These are phyloP conservation scores for Tulasnella sp. DNA, from an alignment of 768 basidiomycete genomes.

Conservation along the genomic window DNA sequence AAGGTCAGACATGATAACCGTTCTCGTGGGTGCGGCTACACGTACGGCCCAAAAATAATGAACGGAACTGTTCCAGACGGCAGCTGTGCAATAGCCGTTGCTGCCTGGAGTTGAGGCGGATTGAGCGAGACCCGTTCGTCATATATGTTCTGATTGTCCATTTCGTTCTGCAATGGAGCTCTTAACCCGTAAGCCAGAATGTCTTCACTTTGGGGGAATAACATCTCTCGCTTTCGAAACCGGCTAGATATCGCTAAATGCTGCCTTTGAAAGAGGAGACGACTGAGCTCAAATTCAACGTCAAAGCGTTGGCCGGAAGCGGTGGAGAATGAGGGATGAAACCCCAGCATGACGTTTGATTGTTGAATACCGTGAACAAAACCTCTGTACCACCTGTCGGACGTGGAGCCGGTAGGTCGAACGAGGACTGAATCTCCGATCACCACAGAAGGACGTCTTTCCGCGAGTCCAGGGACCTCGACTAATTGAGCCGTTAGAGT, in stretches of 20 bases:
- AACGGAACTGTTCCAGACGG: constrained; percentile 5
- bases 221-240: constrained; percentile 42
- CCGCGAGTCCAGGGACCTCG: constrained; percentile 53
- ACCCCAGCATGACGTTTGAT: constrained; percentile 52
- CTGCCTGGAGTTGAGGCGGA: constrained; percentile 16
- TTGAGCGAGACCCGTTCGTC: constrained; percentile 16
- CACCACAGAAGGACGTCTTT: constrained; percentile 57
- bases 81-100: background rate
- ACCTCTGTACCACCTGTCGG: constrained; percentile 53
- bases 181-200: constrained; percentile 3
- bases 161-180: constrained; percentile 10
- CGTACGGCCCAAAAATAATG: constrained; percentile 26
- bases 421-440: constrained; percentile 30
- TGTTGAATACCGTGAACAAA: constrained; percentile 53
- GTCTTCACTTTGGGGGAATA: constrained; percentile 50
- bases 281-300: constrained; percentile 54
- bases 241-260: constrained; percentile 50
- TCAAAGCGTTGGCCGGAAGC: constrained; percentile 45
- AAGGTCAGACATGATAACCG: no score
- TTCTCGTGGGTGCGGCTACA: no score
- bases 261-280: constrained; percentile 57
- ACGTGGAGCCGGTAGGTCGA: background rate
- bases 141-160: background rate
- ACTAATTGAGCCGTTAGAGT: constrained; percentile 39
- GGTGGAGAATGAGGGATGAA: constrained; percentile 45